Percentiles rank a stretch among this genome's conserved stretches.
phyloP scores from a whole-genome alignment of 768 basidiomycete genomes.

The Pleurotus djamor region DNA sequence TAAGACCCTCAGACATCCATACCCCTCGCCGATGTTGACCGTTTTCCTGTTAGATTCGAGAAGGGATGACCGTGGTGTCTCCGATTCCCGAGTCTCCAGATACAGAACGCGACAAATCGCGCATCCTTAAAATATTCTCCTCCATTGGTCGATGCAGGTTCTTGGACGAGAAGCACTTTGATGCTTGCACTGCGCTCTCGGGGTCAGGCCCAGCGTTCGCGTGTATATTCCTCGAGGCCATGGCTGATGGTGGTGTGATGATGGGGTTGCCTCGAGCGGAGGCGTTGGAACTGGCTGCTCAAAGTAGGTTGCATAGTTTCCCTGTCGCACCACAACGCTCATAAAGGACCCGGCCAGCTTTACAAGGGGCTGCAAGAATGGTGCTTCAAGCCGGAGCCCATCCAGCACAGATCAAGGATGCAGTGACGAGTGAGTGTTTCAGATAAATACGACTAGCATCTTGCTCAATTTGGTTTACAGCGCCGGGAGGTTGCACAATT shows the following conservation, averaged over 20 bases:
- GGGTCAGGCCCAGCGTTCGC: conserved; percentile 98
- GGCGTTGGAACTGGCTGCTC: conserved; percentile 92
- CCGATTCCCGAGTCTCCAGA: conserved; percentile 54
- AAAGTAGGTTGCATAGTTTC: conserved; percentile 57
- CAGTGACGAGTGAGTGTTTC: conserved; percentile 84
- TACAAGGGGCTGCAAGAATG: conserved; percentile 98
- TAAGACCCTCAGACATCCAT: conserved; percentile 20
- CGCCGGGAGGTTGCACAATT: conserved; percentile 97
- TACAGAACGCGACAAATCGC: conserved; percentile 58
- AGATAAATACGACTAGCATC: neutral
- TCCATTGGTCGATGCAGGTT: conserved; percentile 96
- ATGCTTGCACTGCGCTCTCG: conserved; percentile 95
- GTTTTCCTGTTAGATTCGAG: conserved; percentile 73
- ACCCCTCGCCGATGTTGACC: neutral
- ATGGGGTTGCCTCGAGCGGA: conserved; percentile 96
- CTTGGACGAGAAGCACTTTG: conserved; percentile 98
- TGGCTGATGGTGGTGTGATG: conserved; percentile 99
- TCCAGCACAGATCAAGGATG: conserved; percentile 95
- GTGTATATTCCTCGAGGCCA: conserved; percentile 94
- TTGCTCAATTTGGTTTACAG: conserved; percentile 33
- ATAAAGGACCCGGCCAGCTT: conserved; percentile 49
- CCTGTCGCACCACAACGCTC: conserved; percentile 4
- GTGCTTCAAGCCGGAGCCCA: conserved; percentile 84
- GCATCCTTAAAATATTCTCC: conserved; percentile 92
- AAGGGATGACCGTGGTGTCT: conserved; percentile 97